Evolutionary conservation across 495 filamentous ascomycete genomes (phyloP).

Genomic region (Barbatosphaeria neglecta): DNA sequence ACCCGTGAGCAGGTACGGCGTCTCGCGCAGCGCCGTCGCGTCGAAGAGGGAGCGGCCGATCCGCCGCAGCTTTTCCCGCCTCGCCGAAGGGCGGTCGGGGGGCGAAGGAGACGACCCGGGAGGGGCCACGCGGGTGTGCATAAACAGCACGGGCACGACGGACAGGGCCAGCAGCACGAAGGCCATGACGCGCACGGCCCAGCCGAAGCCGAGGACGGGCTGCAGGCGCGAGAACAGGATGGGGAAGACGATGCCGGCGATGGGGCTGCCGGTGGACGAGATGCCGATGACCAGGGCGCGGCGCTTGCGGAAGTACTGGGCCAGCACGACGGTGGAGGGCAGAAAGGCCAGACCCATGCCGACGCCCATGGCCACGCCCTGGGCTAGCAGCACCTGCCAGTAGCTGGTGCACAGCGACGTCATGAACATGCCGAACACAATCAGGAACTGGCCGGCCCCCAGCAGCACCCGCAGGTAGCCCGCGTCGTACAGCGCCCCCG

Average conservation of each 20-base stretch:
- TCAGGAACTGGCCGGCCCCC: constrained; percentile 13
- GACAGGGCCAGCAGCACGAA: constrained; percentile 25
- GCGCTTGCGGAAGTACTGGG: constrained; percentile 62
- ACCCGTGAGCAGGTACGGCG: constrained; percentile 32
- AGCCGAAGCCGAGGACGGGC: constrained; percentile 20
- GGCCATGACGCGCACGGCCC: constrained; percentile 24
- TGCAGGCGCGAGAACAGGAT: constrained; percentile 17
- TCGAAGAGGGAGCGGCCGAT: constrained; percentile 16
- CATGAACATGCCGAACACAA: constrained; percentile 38
- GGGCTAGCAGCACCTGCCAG: constrained; percentile 74
- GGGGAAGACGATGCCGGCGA: constrained; percentile 21
- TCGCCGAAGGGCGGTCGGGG: too few relatives aligned
- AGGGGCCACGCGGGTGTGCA: constrained; percentile 23
- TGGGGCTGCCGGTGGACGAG: constrained; percentile 52
- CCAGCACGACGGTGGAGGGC: constrained; percentile 53
- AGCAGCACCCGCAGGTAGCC: constrained; percentile 25
- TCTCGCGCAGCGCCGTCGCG: constrained; percentile 14
- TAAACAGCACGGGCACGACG: constrained; percentile 21
- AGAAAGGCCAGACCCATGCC: constrained; percentile 65
- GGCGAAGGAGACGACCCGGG: too few relatives aligned
- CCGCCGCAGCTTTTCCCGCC: too few relatives aligned
- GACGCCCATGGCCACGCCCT: constrained; percentile 65
- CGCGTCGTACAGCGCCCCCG: constrained; percentile 25
- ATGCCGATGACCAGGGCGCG: constrained; percentile 58
- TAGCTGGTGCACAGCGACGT: constrained; percentile 39